These are phyloP conservation scores for Massospora cicadina DNA, from an alignment of 371 early-diverging fungal species.

Conservation along the genomic window DNA sequence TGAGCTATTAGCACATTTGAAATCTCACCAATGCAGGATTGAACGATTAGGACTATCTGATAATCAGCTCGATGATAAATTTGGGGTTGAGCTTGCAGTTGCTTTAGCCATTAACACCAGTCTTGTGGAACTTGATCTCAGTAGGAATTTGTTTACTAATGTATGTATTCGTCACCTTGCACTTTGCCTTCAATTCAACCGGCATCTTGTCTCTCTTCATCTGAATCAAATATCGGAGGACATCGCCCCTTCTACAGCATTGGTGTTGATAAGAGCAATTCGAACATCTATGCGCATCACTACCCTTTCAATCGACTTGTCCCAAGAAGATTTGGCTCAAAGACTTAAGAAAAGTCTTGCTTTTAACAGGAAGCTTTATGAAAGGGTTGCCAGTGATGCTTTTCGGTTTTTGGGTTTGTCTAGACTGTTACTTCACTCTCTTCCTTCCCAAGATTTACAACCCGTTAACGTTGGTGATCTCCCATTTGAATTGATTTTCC, in stretches of 20 bases:
- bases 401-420: background rate
- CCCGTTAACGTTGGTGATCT: background rate
- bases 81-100: background rate
- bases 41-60: background rate
- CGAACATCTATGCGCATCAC: background rate
- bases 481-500: background rate
- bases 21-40: background rate
- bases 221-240: background rate
- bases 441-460: background rate
- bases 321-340: background rate
- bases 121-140: background rate
- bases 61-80: background rate
- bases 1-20: background rate
- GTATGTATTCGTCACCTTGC: background rate
- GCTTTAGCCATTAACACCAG: background rate
- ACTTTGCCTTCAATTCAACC: background rate
- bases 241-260: background rate
- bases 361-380: background rate
- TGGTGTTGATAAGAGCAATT: background rate
- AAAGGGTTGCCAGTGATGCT: background rate
- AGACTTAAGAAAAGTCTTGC: background rate
- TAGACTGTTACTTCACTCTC: background rate
- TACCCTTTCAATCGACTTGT: background rate
- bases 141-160: background rate
- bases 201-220: background rate